Evolutionary conservation across 2,329 filamentous ascomycete species (phyloP).

Genomic region (Myriosclerotinia curreyana): DNA sequence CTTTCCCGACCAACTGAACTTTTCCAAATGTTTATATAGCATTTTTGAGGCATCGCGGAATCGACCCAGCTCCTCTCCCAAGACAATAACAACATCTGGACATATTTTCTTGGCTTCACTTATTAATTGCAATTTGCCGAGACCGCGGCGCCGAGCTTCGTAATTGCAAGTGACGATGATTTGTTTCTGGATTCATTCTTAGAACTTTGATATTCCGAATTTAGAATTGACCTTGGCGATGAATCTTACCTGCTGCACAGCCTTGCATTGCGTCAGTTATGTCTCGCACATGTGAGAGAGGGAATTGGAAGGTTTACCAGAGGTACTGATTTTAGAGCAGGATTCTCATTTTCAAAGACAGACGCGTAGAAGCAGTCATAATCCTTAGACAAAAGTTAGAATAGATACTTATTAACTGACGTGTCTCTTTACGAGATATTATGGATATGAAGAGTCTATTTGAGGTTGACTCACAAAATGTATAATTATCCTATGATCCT

Average conservation of each 20-base stretch:
- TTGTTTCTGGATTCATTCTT: slow-evolving; percentile 43
- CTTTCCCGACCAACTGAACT: slow-evolving; percentile 72
- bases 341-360: slow-evolving; percentile 75
- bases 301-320: slow-evolving; percentile 63
- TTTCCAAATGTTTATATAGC: slow-evolving; percentile 69
- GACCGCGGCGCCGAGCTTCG: slow-evolving; percentile 69
- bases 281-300: not conserved
- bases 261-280: slow-evolving; percentile 32
- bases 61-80: slow-evolving; percentile 80
- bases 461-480: slow-evolving; percentile 23
- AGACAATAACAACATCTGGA: slow-evolving; percentile 78
- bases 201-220: not conserved
- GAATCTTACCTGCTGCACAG: slow-evolving; percentile 37
- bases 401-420: slow-evolving; percentile 5
- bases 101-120: slow-evolving; percentile 75
- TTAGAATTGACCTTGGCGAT: not conserved
- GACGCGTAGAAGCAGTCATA: slow-evolving; percentile 95
- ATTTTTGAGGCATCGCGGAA: slow-evolving; percentile 86
- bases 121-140: slow-evolving; percentile 82
- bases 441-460: slow-evolving; percentile 9
- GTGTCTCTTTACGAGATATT: slow-evolving; percentile 10
- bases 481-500: slow-evolving; percentile 30
- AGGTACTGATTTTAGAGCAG: slow-evolving; percentile 67
- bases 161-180: slow-evolving; percentile 95
- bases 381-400: slow-evolving; percentile 47